Evolutionary conservation across 2,329 filamentous ascomycete species (phyloP).

Genomic region (Grosmannia serpens): DNA sequence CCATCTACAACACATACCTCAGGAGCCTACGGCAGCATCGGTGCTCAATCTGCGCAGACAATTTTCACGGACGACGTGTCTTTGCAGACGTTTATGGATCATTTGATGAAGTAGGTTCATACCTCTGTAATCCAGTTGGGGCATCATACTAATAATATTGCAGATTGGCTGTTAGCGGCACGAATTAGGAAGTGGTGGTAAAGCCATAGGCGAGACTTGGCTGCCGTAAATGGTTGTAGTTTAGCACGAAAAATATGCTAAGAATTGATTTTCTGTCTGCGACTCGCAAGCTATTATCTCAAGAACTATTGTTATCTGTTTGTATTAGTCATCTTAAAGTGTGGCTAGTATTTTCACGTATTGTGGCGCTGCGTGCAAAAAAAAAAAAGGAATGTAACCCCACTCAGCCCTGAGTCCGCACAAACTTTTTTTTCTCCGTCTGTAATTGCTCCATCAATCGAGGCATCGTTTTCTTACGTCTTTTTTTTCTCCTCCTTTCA

Average conservation of each 20-base stretch:
- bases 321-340: background rate
- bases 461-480: constrained; percentile 6
- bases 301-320: background rate
- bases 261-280: background rate
- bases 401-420: constrained; percentile 13
- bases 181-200: constrained; percentile 30
- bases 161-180: constrained; percentile 52
- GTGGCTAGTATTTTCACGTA: background rate
- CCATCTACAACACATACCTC: constrained; percentile 94
- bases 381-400: constrained; percentile 1
- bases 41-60: constrained; percentile 79
- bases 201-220: constrained; percentile 1
- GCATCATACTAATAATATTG: background rate
- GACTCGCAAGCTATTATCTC: background rate
- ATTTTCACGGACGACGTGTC: constrained; percentile 99
- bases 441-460: constrained; percentile 4
- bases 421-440: constrained; percentile 8
- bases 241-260: background rate
- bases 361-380: too few relatives aligned
- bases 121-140: background rate
- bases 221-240: constrained; percentile 1
- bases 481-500: constrained; percentile 3
- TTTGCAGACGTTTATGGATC: constrained; percentile 97
- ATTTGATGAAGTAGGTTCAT: constrained; percentile 84
- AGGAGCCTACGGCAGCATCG: constrained; percentile 79